Evolutionary conservation across 73 alveolate genomes (phyloP), one percentile per base, ranked within the genome.

Genomic region (Paramecium octaurelia): DNA sequence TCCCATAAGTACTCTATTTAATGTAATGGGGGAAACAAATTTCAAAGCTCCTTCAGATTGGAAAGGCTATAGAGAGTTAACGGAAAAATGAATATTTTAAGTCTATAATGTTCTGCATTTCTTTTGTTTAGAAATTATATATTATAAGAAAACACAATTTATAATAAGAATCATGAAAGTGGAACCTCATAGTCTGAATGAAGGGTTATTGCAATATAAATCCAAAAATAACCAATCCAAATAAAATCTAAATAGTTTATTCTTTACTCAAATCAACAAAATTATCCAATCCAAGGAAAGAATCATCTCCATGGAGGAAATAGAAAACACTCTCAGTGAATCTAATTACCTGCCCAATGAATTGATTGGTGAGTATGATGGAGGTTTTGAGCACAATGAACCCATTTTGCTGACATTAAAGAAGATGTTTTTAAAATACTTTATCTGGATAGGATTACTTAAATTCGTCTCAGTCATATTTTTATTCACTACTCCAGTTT

Each of bases 21-120:
- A 92, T 34, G 96, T 77, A 27, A 95, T 96, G 96, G 94, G 85
- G 46, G 95, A 58, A 69, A 40, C 34, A 54, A 38, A 73, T 31
- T 88, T 85, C 91, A 59, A 92, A 58, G 98, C 99, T 57, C 99
- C 99, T 8, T 23, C 57, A 0, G 96, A 95, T 83, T 97, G 99
- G 99, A 68, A 92, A 58, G 99, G 99, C 11, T 96, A 57, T 85
- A 95, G 99, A 92, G 95, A 43, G 14, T 92, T 97, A n/a, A 96
- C 98, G 40, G 97, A 95, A 83, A 97, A 97, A 83, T 97, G 96
- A 97, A 40, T 38, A 27, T 64, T 31, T 27, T 23, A 64, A 64
- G 8, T 64, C 60, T 48, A 48, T 48, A 14, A 48, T 48, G 24
- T 48, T 48, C 23, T 11, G 29, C 21, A 64, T 31, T 27, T 64